Percentiles rank a stretch among this genome's conserved stretches.
Evolutionary conservation across 2,329 filamentous ascomycete species (phyloP).

Genomic region (Botryotinia narcissicola): DNA sequence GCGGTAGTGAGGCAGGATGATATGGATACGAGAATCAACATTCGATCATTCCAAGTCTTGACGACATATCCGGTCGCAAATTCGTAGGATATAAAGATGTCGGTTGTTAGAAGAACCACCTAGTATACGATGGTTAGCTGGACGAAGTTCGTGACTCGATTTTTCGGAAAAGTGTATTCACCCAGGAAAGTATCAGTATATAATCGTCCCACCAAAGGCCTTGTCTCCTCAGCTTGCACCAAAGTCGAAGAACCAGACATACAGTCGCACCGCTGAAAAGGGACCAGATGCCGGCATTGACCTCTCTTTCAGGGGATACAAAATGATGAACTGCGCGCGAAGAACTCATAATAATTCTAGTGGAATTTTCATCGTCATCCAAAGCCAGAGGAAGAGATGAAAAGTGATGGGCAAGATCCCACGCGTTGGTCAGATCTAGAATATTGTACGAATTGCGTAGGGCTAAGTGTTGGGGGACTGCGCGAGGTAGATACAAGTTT

Average conservation of each 20-base stretch:
- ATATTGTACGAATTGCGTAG: not conserved
- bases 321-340: constrained; percentile 23
- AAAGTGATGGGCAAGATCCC: not conserved
- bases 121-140: constrained; percentile 26
- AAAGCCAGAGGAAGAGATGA: not conserved
- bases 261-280: constrained; percentile 26
- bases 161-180: constrained; percentile 17
- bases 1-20: constrained; percentile 35
- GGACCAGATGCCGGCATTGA: constrained; percentile 27
- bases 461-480: not conserved
- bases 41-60: constrained; percentile 49
- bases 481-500: constrained; percentile 9
- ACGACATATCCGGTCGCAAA: constrained; percentile 50
- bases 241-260: constrained; percentile 26
- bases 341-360: constrained; percentile 20
- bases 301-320: constrained; percentile 26
- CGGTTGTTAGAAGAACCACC: constrained; percentile 46
- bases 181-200: constrained; percentile 26
- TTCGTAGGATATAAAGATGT: constrained; percentile 47
- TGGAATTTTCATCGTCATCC: constrained; percentile 3
- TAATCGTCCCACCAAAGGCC: constrained; percentile 32
- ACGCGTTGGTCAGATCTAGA: not conserved
- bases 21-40: constrained; percentile 52
- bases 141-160: not conserved
- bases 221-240: constrained; percentile 25